A percentile compares a stretch with the other conserved stretches of the same genome.
Evolutionary conservation across 768 basidiomycete genomes (phyloP).

Genomic region (Lanmaoa rubissima): DNA sequence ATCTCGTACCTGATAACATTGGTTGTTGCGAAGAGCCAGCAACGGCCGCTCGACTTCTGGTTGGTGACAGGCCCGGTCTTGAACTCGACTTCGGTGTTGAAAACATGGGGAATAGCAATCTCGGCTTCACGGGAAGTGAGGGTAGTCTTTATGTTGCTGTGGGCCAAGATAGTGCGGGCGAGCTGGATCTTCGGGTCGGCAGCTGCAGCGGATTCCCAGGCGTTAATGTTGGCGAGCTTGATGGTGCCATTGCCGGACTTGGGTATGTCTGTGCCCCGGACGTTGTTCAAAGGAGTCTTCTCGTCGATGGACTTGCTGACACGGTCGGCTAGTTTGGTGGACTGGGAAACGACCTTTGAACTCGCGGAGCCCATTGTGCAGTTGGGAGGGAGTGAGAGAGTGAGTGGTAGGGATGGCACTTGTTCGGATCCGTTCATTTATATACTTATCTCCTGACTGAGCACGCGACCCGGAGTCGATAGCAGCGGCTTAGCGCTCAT

Average conservation of each 20-base stretch:
- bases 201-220: slow-evolving; percentile 64
- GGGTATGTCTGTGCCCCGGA: slow-evolving; percentile 10
- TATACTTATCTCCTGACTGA: slow-evolving; percentile 22
- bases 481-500: neutral
- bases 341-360: slow-evolving; percentile 26
- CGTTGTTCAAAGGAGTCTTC: slow-evolving; percentile 11
- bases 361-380: slow-evolving; percentile 24
- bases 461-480: slow-evolving; percentile 14
- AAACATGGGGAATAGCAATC: slow-evolving; percentile 71
- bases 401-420: slow-evolving; percentile 11
- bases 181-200: slow-evolving; percentile 63
- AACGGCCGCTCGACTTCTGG: slow-evolving; percentile 86
- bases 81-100: slow-evolving; percentile 78
- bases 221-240: slow-evolving; percentile 51
- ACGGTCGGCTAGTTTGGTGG: slow-evolving; percentile 16
- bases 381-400: neutral
- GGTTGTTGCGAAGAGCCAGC: slow-evolving; percentile 95
- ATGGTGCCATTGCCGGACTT: slow-evolving; percentile 61
- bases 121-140: slow-evolving; percentile 61
- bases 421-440: slow-evolving; percentile 19
- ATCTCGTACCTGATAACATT: slow-evolving; percentile 81
- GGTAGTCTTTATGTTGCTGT: slow-evolving; percentile 61
- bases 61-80: slow-evolving; percentile 82
- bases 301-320: slow-evolving; percentile 24
- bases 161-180: slow-evolving; percentile 72